Percentiles rank a stretch among this genome's conserved stretches.
These are phyloP conservation scores for Fusarium devonianum DNA, from an alignment of 2,329 filamentous ascomycete genomes.

Conservation along the genomic window DNA sequence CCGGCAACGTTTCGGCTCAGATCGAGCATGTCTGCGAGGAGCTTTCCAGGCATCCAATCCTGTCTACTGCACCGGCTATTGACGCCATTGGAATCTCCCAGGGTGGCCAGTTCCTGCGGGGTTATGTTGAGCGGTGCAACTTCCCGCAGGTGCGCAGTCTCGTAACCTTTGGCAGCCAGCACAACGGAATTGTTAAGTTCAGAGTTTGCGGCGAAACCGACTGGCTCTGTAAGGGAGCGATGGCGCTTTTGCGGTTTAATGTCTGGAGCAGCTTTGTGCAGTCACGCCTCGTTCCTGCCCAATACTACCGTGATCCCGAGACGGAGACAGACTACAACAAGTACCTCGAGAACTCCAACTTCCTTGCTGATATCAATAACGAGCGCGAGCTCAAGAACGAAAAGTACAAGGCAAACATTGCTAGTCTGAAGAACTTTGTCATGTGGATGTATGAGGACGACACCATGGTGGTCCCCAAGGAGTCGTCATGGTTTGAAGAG, in stretches of 20 bases:
- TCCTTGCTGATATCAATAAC: constrained; percentile 96
- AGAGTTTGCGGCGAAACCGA: constrained; percentile 74
- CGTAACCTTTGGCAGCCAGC: constrained; percentile 88
- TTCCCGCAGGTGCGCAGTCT: constrained; percentile 75
- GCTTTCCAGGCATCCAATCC: constrained; percentile 77
- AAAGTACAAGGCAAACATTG: constrained; percentile 75
- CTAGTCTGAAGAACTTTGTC: constrained; percentile 75
- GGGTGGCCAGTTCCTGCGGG: constrained; percentile 94
- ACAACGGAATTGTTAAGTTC: constrained; percentile 91
- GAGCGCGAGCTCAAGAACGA: constrained; percentile 79
- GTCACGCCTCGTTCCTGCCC: constrained; percentile 82
- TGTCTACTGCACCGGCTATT: constrained; percentile 81
- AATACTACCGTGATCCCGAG: constrained; percentile 83
- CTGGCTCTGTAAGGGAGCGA: constrained; percentile 81
- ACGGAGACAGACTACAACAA: constrained; percentile 57
- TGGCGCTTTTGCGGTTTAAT: constrained; percentile 78
- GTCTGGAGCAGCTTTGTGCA: constrained; percentile 85
- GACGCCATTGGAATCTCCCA: constrained; percentile 96
- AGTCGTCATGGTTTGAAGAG: constrained; percentile 90
- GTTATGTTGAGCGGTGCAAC: constrained; percentile 88
- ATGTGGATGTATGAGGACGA: constrained; percentile 93
- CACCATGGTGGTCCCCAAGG: constrained; percentile 84
- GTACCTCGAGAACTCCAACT: constrained; percentile 85
- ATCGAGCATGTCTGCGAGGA: constrained; percentile 78
- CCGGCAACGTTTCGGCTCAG: constrained; percentile 87